phyloP scores from a whole-genome alignment of 2,329 filamentous ascomycete species.

The Exserohilum turcica region DNA sequence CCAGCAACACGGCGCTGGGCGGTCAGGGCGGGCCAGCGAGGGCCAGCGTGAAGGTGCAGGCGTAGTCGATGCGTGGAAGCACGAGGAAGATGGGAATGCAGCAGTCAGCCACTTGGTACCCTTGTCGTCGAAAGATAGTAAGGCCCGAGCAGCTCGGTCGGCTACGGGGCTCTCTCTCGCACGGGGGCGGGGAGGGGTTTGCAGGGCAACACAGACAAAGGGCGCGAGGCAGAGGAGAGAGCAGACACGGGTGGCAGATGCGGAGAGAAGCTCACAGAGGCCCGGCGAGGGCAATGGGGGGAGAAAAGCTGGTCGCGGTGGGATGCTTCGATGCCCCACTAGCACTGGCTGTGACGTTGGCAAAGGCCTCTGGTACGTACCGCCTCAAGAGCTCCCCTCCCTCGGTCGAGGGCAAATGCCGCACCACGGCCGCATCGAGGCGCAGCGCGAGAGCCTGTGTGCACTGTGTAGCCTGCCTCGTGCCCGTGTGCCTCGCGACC shows the following conservation, averaged over 20 bases:
- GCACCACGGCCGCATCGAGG: background rate
- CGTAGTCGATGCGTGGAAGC: constrained; percentile 19
- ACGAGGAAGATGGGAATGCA: constrained; percentile 19
- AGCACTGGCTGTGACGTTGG: constrained; percentile 10
- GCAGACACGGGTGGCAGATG: background rate
- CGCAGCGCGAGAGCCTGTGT: constrained; percentile 12
- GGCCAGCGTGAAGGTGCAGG: background rate
- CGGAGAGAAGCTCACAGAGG: constrained; percentile 9
- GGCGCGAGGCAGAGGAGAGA: background rate
- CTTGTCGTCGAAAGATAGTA: constrained; percentile 7
- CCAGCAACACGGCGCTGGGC: constrained; percentile 13
- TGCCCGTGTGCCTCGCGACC: background rate
- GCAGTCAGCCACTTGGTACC: constrained; percentile 13
- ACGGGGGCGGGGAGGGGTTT: constrained; percentile 4
- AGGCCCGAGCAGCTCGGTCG: constrained; percentile 15
- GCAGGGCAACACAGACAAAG: background rate
- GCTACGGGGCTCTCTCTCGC: no score
- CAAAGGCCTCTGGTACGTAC: constrained; percentile 9
- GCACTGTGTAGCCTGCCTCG: background rate
- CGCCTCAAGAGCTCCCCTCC: constrained; percentile 10
- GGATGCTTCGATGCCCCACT: constrained; percentile 19
- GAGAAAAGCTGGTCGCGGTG: constrained; percentile 22
- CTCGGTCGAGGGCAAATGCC: constrained; percentile 1
- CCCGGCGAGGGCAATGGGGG: constrained; percentile 14
- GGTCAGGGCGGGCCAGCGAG: constrained; percentile 14